These are phyloP conservation scores for Diaporthe longicolla DNA, from an alignment of 2,329 filamentous ascomycete species.

Conservation along the genomic window DNA sequence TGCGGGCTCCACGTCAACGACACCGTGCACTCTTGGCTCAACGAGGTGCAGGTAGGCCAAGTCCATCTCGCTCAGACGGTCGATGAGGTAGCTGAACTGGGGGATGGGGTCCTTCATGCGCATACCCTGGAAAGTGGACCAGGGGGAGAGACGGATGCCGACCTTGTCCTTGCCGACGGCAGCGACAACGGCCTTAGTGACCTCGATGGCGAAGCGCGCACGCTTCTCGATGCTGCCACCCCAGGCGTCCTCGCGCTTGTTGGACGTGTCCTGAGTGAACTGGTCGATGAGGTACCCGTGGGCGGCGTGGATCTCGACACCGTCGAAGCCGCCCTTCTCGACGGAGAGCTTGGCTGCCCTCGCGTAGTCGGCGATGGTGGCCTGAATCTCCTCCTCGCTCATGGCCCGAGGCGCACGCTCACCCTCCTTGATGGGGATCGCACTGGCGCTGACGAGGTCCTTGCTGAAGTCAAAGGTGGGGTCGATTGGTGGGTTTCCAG, in stretches of 20 bases:
- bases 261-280: slow-evolving; percentile 68
- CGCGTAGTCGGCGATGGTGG: slow-evolving; percentile 73
- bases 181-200: slow-evolving; percentile 57
- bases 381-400: slow-evolving; percentile 75
- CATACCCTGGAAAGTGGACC: slow-evolving; percentile 71
- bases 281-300: slow-evolving; percentile 77
- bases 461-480: slow-evolving; percentile 38
- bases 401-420: slow-evolving; percentile 71
- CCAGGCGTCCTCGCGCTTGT: slow-evolving; percentile 67
- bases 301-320: slow-evolving; percentile 71
- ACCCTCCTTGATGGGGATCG: slow-evolving; percentile 62
- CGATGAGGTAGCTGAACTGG: slow-evolving; percentile 70
- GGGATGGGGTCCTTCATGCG: slow-evolving; percentile 70
- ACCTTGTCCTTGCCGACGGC: slow-evolving; percentile 65
- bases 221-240: slow-evolving; percentile 69
- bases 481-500: slow-evolving; percentile 57
- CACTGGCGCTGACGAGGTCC: slow-evolving; percentile 59
- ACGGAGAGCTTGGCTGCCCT: slow-evolving; percentile 70
- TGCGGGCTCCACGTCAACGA: slow-evolving; percentile 37
- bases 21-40: slow-evolving; percentile 63
- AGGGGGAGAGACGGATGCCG: slow-evolving; percentile 71
- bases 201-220: slow-evolving; percentile 64
- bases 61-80: slow-evolving; percentile 64
- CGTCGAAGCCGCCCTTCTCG: slow-evolving; percentile 74
- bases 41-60: slow-evolving; percentile 72